Base-by-base conservation (phyloP, 345 rosid genomes). In the Draba incana region DNA sequence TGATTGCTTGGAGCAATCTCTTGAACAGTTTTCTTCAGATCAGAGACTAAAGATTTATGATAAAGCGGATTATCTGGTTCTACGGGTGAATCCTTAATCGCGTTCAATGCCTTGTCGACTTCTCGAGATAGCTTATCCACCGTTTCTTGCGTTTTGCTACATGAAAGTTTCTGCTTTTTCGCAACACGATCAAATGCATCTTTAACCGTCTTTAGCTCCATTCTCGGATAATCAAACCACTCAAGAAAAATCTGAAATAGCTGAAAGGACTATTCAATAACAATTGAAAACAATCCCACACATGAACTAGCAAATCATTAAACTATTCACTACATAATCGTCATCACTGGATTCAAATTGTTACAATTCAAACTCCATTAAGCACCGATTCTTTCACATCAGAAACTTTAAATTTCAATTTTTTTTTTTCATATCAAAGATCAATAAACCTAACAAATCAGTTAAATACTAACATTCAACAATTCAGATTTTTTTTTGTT, bases 161-260 rank as follows among this genome's bases (percentile, higher is more conserved):
- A 51, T 14, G 84, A 80, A 43, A 85, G 70, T 64, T 82, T 87
- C 70, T 85, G 92, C 78, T 83, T 87, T 77, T 85, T 87, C 10
- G 85, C 46, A 64, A 87, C 88, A 44, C 81, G 86, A 72, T 85
- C 88, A 81, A 87, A 85, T 65, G 82, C 88, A 79, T 87, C 92
- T 65, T 79, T 87, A 23, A 85, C 77, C 24, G 72, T 80, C 72
- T 79, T 87, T 69, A 85, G 71, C 78, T 87, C 86, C 92, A 87
- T 86, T 61, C 58, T 70, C 52, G 66, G 24, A 13, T 23, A 48
- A n/a, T 42, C 46, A 41, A 20, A 27, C 28, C 20, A 55, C 42
- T 8, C 10, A 35, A 3, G 39, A 10, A 35, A 35, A 35, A 35
- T 58, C 65, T 11, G 50, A n/a, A n/a, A n/a, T n/a, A 6, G 5